Percentiles rank a stretch among this genome's conserved stretches.
phyloP scores from a whole-genome alignment of 768 basidiomycete species.

The Rhizopogon rudus region DNA sequence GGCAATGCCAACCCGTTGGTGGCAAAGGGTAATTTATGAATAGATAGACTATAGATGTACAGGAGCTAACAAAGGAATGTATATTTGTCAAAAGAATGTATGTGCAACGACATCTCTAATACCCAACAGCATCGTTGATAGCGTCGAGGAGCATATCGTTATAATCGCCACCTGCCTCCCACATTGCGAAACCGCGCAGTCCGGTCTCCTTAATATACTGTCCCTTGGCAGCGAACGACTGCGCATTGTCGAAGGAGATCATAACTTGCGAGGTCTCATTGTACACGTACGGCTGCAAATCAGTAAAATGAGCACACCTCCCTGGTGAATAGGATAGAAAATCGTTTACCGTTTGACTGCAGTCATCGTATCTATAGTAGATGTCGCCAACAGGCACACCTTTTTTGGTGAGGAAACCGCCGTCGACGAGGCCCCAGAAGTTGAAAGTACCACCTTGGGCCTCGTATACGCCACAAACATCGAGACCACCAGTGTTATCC shows the following conservation, averaged over 20 bases:
- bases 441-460: conserved; percentile 49
- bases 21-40: conserved; percentile 5
- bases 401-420: conserved; percentile 41
- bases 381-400: conserved; percentile 39
- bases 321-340: too few species aligned
- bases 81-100: conserved; percentile 36
- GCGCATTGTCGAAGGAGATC: conserved; percentile 61
- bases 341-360: conserved; percentile 62
- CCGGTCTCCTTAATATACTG: conserved; percentile 46
- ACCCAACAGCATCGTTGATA: conserved; percentile 36
- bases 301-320: not conserved
- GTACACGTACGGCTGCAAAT: conserved; percentile 62
- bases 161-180: conserved; percentile 67
- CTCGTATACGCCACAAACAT: conserved; percentile 48
- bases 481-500: conserved; percentile 42
- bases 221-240: conserved; percentile 59
- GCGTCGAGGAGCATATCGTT: conserved; percentile 58
- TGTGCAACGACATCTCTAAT: conserved; percentile 44
- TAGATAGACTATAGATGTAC: conserved; percentile 4
- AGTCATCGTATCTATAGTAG: conserved; percentile 52
- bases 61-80: not conserved
- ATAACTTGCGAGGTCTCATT: conserved; percentile 49
- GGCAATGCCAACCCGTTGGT: not conserved
- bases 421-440: conserved; percentile 56
- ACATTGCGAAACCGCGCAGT: conserved; percentile 65